Conservation (phyloP, 1,284 basidiomycete species). For the Ustilago esculenta region DNA sequence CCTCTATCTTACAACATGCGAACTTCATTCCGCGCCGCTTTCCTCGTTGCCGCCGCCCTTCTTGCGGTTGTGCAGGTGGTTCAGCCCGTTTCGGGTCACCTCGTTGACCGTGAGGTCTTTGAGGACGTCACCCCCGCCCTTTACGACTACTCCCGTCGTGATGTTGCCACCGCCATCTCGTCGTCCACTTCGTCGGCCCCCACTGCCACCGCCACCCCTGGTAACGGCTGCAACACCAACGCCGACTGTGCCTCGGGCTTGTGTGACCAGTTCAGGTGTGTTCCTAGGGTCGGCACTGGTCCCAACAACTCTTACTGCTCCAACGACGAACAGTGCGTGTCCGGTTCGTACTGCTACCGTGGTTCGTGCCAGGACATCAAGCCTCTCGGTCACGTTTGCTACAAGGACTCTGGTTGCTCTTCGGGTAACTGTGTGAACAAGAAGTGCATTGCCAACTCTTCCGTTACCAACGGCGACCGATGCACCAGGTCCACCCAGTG, state of each 20-base stretch:
- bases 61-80: constrained; percentile 41
- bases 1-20: constrained; percentile 41
- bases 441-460: constrained; percentile 18
- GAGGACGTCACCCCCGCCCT: constrained; percentile 37
- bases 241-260: constrained; percentile 27
- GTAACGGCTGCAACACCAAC: constrained; percentile 13
- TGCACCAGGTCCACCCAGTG: constrained; percentile 41
- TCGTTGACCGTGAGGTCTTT: constrained; percentile 41
- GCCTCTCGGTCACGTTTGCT: constrained; percentile 20
- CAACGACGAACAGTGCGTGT: constrained; percentile 25
- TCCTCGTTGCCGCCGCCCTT: constrained; percentile 29
- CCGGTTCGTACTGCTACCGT: constrained; percentile 33
- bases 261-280: constrained; percentile 34
- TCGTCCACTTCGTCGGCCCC: constrained; percentile 5
- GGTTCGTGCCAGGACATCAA: constrained; percentile 35
- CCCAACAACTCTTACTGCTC: constrained; percentile 27
- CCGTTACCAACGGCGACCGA: background rate
- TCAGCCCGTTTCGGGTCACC: constrained; percentile 39
- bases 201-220: constrained; percentile 14
- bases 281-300: constrained; percentile 13
- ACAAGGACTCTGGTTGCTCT: constrained; percentile 37
- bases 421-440: constrained; percentile 33
- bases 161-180: constrained; percentile 12
- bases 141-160: constrained; percentile 35
- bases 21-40: constrained; percentile 32